These are phyloP conservation scores for Podospora fimiseda DNA, from an alignment of 495 filamentous ascomycete species.

Conservation along the genomic window DNA sequence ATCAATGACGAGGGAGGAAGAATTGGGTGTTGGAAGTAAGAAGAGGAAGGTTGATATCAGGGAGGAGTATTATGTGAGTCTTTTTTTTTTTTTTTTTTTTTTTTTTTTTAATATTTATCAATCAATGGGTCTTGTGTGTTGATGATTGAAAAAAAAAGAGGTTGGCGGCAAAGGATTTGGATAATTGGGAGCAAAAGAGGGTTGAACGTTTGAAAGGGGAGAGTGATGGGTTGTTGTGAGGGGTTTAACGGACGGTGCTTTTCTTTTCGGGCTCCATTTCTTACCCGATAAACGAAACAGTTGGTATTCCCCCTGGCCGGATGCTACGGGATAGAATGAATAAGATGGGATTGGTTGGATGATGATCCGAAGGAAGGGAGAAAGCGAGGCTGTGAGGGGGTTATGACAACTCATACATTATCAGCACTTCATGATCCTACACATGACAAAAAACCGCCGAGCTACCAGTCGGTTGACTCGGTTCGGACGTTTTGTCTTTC, in stretches of 20 bases:
- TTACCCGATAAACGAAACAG: no score
- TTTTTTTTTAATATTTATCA: not conserved
- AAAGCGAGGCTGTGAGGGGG: no score
- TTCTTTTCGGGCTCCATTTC: no score
- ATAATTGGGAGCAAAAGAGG: conserved; percentile 93
- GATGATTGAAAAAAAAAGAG: conserved; percentile 52
- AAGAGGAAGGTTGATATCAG: conserved; percentile 67
- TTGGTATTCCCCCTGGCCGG: no score
- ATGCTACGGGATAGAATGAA: not conserved
- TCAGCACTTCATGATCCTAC: no score
- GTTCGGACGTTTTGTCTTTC: no score
- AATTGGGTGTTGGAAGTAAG: conserved; percentile 67
- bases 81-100: conserved; percentile 9
- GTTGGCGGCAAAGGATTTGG: conserved; percentile 83
- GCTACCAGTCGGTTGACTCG: no score
- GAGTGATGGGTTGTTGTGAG: conserved; percentile 73
- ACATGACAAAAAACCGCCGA: no score
- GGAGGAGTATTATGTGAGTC: conserved; percentile 92
- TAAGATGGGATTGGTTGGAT: no score
- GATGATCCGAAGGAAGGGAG: no score
- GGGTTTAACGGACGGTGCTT: not conserved
- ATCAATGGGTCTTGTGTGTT: not conserved
- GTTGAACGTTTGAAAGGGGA: conserved; percentile 85
- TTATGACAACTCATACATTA: no score
- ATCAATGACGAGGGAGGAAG: conserved; percentile 75